phyloP scores from a whole-genome alignment of 2,329 filamentous ascomycete genomes.

The Colletotrichum lupini region DNA sequence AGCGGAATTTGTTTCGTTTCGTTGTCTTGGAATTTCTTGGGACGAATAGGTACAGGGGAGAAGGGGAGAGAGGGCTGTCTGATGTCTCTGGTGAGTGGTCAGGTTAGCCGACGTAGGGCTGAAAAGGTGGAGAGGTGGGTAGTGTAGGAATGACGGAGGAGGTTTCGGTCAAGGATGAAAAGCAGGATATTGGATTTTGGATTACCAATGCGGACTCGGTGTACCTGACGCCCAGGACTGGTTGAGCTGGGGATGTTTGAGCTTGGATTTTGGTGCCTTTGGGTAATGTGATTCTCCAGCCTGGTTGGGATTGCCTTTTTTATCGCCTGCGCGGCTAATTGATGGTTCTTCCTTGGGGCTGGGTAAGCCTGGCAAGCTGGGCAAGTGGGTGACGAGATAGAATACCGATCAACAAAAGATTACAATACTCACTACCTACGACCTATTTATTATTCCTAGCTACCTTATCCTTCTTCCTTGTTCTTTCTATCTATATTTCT shows the following conservation, averaged over 20 bases:
- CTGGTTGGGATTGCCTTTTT: not conserved
- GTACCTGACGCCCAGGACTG: too few relatives aligned
- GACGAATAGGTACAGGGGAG: too few relatives aligned
- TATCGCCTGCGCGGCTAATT: not conserved
- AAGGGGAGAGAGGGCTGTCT: not conserved
- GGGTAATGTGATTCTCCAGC: not conserved
- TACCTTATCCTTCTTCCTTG: too few relatives aligned
- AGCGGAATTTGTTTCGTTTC: constrained; percentile 7
- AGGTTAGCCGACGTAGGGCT: constrained; percentile 21
- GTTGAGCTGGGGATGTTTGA: too few relatives aligned
- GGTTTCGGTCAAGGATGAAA: not conserved
- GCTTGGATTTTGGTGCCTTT: not conserved
- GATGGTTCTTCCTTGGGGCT: too few relatives aligned
- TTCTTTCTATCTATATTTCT: too few relatives aligned
- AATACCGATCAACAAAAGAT: too few relatives aligned
- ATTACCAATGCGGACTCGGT: not conserved
- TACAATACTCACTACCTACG: too few relatives aligned
- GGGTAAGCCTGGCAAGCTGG: too few relatives aligned
- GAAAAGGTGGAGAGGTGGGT: not conserved
- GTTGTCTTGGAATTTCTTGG: not conserved
- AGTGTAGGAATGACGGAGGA: not conserved
- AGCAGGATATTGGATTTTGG: not conserved
- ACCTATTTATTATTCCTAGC: too few relatives aligned
- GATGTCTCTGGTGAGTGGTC: constrained; percentile 4
- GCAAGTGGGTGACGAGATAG: too few relatives aligned